Evolutionary conservation across 768 basidiomycete species (phyloP).

Genomic region (Collybia sordida): DNA sequence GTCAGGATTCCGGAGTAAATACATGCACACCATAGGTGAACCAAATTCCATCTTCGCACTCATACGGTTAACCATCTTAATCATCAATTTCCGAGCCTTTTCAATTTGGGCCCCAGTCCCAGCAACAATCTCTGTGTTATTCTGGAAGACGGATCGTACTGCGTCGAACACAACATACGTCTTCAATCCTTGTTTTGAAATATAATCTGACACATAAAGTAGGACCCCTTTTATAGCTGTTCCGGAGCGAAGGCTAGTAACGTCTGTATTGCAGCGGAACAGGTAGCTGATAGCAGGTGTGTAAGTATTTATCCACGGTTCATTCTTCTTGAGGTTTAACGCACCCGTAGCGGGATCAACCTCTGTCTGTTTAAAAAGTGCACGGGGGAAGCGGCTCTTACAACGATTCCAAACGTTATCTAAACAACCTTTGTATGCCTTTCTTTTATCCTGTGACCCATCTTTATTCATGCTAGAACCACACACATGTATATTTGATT

Average conservation of each 20-base stretch:
- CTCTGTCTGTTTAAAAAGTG: slow-evolving; percentile 1
- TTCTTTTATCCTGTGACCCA: not conserved
- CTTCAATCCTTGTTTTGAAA: slow-evolving; percentile 38
- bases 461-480: not conserved
- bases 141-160: slow-evolving; percentile 20
- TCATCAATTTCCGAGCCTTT: slow-evolving; percentile 22
- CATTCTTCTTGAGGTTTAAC: slow-evolving; percentile 22
- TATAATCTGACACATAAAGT: slow-evolving; percentile 41
- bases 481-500: slow-evolving; percentile 3
- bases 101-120: slow-evolving; percentile 2
- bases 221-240: slow-evolving; percentile 37
- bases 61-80: slow-evolving; percentile 33
- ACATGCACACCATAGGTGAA: slow-evolving; percentile 31
- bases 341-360: slow-evolving; percentile 20
- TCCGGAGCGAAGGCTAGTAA: slow-evolving; percentile 34
- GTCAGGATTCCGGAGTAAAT: slow-evolving; percentile 33
- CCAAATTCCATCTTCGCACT: slow-evolving; percentile 36
- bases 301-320: slow-evolving; percentile 36
- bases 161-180: slow-evolving; percentile 35
- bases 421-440: slow-evolving; percentile 3
- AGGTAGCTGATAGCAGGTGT: slow-evolving; percentile 27
- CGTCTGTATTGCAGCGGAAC: slow-evolving; percentile 36
- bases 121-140: slow-evolving; percentile 19
- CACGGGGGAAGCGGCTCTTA: slow-evolving; percentile 25
- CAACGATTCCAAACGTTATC: slow-evolving; percentile 18